Evolutionary conservation across 768 basidiomycete genomes (phyloP).

Genomic region (Sistotremastrum suecicum): DNA sequence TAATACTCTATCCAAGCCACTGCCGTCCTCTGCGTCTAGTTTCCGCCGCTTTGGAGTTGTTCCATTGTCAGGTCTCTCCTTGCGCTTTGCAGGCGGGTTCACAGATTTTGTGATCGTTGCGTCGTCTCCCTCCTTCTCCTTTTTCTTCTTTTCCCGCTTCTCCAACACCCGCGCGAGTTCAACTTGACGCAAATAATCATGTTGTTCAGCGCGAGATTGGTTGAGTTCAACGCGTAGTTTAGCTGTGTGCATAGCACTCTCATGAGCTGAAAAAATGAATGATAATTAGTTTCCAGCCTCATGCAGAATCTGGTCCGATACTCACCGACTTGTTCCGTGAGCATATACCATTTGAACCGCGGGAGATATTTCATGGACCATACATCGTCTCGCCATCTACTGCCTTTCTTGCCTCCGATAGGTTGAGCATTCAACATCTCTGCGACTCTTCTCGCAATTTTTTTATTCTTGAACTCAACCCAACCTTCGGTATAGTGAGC

Average conservation of each 20-base stretch:
- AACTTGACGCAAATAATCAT: conserved; percentile 86
- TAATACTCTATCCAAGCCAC: no score
- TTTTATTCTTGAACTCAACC: conserved; percentile 96
- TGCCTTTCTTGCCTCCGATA: conserved; percentile 86
- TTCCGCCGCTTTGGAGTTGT: no score
- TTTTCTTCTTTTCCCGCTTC: conserved; percentile 48
- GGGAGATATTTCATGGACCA: conserved; percentile 99
- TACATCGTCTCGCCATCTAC: conserved; percentile 88
- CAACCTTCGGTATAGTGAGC: conserved; percentile 91
- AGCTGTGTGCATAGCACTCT: conserved; percentile 76
- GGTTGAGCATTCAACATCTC: conserved; percentile 93
- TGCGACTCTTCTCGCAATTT: conserved; percentile 76
- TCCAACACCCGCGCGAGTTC: conserved; percentile 80
- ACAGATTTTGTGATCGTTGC: neutral
- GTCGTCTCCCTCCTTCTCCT: conserved; percentile 10
- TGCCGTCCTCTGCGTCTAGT: no score
- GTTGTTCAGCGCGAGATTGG: conserved; percentile 78
- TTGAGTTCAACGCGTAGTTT: conserved; percentile 86
- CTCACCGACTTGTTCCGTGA: conserved; percentile 96
- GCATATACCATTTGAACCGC: conserved; percentile 97
- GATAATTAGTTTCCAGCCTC: conserved; percentile 4
- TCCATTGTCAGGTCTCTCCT: no score
- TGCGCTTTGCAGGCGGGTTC: no score
- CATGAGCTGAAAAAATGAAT: conserved; percentile 51
- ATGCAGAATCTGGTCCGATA: conserved; percentile 7